Conservation (phyloP, 345 rosid genomes). For the Eucalyptus melliodora region DNA sequence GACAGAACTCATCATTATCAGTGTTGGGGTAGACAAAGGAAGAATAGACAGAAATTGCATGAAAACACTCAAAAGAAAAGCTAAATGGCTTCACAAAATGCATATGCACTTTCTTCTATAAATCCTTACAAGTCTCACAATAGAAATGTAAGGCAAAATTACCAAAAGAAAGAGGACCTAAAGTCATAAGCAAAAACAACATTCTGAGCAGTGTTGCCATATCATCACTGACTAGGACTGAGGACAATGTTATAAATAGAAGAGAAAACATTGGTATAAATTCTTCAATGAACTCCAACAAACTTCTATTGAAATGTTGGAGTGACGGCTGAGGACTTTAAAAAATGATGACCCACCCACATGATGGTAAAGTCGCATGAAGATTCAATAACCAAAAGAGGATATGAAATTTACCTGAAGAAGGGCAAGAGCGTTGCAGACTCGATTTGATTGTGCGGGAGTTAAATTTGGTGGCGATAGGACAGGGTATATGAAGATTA, state of each 20-base stretch:
- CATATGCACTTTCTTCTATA: neutral
- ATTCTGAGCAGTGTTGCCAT: neutral
- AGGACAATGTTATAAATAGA: neutral
- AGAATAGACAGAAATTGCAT: neutral
- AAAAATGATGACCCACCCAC: neutral
- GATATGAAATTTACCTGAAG: constrained; percentile 55
- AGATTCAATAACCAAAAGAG: neutral
- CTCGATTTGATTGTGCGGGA: constrained; percentile 93
- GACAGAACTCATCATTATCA: neutral
- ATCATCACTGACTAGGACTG: neutral
- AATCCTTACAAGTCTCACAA: neutral
- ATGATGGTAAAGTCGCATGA: neutral
- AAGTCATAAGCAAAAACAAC: neutral
- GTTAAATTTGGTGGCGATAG: constrained; percentile 84
- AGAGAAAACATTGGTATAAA: neutral
- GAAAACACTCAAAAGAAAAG: neutral
- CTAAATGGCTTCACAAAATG: neutral
- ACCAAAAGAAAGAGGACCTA: neutral
- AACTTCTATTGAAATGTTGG: neutral
- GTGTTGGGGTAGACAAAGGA: neutral
- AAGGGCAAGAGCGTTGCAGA: constrained; percentile 96
- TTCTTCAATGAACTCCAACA: neutral
- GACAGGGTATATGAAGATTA: constrained; percentile 91
- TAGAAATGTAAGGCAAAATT: neutral
- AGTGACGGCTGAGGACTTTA: neutral